phyloP scores from a whole-genome alignment of 257 asterid genomes.

The Scutellaria baicalensis region DNA sequence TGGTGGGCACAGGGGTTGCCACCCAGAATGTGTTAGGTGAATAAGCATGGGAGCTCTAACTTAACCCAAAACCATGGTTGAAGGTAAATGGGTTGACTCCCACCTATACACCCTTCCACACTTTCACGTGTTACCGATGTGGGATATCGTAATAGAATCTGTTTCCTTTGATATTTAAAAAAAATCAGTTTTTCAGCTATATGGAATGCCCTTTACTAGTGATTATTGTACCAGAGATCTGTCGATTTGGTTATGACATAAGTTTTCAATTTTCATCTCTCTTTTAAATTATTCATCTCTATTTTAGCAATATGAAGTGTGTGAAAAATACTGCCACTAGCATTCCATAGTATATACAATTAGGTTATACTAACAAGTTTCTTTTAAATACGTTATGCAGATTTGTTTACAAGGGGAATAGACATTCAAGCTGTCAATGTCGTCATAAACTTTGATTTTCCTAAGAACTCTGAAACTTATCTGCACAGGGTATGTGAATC shows the following conservation, averaged over 20 bases:
- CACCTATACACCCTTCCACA: no score
- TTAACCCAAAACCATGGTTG: no score
- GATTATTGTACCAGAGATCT: not conserved
- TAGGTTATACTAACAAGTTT: not conserved
- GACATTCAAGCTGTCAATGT: conserved; percentile 87
- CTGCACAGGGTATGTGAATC: conserved; percentile 70
- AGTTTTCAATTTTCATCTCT: not conserved
- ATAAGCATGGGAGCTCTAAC: no score
- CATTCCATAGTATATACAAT: not conserved
- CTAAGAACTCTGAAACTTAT: conserved; percentile 79
- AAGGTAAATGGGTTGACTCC: no score
- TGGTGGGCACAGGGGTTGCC: no score
- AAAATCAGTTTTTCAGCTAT: not conserved
- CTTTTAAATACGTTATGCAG: conserved; percentile 24
- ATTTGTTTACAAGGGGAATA: conserved; percentile 75
- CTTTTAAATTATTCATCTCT: not conserved
- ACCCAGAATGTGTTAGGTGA: no score
- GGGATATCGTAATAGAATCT: no score
- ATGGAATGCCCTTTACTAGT: not conserved
- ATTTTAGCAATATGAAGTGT: not conserved
- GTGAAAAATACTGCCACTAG: not conserved
- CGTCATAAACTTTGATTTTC: conserved; percentile 78
- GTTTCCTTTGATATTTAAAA: not conserved
- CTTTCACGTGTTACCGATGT: no score
- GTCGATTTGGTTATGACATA: not conserved